A percentile compares a stretch with the other conserved stretches of the same genome.
Conservation (phyloP, 2,329 filamentous ascomycete species). For the Diaporthe sp. region DNA sequence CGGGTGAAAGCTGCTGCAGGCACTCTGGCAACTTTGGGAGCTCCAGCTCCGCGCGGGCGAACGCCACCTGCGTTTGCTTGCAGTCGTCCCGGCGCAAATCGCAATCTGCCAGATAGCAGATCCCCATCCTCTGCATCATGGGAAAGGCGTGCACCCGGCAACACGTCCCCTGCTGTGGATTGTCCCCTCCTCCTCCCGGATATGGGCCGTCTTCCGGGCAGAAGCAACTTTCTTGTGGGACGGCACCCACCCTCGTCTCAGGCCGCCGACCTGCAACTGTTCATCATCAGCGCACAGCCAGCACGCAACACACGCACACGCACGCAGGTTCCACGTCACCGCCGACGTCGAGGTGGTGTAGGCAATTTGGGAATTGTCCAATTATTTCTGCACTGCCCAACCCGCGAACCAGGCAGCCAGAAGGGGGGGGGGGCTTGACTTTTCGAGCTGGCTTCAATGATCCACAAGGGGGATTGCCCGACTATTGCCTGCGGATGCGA, state of each 20-base stretch:
- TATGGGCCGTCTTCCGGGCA: neutral
- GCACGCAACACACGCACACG: constrained; percentile 11
- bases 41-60: constrained; percentile 10
- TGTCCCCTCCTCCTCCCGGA: neutral
- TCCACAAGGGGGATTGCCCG: constrained; percentile 9
- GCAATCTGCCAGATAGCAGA: constrained; percentile 23
- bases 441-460: neutral
- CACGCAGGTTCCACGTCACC: constrained; percentile 12
- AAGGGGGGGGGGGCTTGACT: neutral
- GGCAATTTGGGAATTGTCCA: constrained; percentile 9
- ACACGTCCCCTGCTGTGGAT: neutral
- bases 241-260: neutral
- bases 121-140: constrained; percentile 10
- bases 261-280: neutral
- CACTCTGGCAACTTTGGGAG: neutral
- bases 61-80: constrained; percentile 7
- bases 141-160: constrained; percentile 1
- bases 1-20: neutral
- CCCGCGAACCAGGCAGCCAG: neutral
- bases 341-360: neutral
- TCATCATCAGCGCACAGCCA: constrained; percentile 10
- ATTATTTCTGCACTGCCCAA: constrained; percentile 18
- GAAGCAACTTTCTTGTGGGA: neutral
- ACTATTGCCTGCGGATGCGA: constrained; percentile 23
- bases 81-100: neutral